phyloP scores from a whole-genome alignment of 768 basidiomycete genomes.

The Kondoa subrosea region DNA sequence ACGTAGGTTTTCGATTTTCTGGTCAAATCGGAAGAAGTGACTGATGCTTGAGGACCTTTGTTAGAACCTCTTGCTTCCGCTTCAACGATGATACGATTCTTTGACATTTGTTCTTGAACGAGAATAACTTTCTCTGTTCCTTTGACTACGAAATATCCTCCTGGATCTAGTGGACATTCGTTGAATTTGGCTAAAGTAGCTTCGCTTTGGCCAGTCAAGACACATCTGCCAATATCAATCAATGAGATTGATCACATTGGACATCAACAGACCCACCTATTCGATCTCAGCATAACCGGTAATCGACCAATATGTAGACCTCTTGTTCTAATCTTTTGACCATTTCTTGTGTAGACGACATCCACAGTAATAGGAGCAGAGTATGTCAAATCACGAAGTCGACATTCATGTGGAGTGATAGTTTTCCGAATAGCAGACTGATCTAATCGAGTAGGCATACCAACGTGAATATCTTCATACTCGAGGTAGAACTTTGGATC shows the following conservation, averaged over 20 bases:
- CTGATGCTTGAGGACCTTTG: constrained; percentile 44
- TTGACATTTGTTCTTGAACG: constrained; percentile 95
- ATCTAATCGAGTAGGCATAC: constrained; percentile 78
- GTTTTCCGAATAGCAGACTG: constrained; percentile 55
- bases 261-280: constrained; percentile 39
- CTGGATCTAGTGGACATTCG: constrained; percentile 94
- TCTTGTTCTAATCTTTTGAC: constrained; percentile 60
- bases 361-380: constrained; percentile 82
- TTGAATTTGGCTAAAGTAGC: constrained; percentile 79
- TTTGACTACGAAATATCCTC: constrained; percentile 98
- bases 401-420: constrained; percentile 92
- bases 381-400: constrained; percentile 87
- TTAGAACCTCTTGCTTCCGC: constrained; percentile 43
- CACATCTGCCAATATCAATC: constrained; percentile 39
- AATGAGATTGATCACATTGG: background rate
- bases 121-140: constrained; percentile 98
- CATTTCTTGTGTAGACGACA: constrained; percentile 84
- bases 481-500: constrained; percentile 88
- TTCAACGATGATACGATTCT: constrained; percentile 92
- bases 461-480: constrained; percentile 87
- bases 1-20: constrained; percentile 95
- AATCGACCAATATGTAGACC: constrained; percentile 78
- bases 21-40: constrained; percentile 38
- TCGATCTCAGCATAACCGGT: constrained; percentile 92
- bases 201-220: constrained; percentile 58